A percentile compares a stretch with the other conserved stretches of the same genome.
Evolutionary conservation across 768 basidiomycete genomes (phyloP).

Genomic region (Boletus rubropictus): DNA sequence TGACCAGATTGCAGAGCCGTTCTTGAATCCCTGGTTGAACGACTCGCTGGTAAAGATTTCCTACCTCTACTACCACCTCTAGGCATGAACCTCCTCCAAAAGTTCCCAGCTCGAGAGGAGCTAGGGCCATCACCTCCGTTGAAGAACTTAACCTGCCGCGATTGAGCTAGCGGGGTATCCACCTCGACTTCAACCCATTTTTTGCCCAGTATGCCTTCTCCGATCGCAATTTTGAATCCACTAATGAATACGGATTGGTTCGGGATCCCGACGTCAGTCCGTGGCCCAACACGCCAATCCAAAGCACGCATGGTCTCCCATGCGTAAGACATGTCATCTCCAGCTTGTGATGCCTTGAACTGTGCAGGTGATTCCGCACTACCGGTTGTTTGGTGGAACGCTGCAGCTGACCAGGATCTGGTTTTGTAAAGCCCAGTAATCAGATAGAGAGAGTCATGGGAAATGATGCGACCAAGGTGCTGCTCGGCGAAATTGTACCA

Average conservation of each 20-base stretch:
- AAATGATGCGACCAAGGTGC: slow-evolving; percentile 7
- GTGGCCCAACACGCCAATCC: slow-evolving; percentile 16
- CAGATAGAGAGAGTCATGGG: slow-evolving; percentile 19
- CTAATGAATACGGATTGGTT: slow-evolving; percentile 27
- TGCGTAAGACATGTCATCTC: slow-evolving; percentile 3
- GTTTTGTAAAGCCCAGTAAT: slow-evolving; percentile 15
- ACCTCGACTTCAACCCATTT: slow-evolving; percentile 2
- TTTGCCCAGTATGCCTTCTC: background rate
- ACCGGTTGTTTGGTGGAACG: slow-evolving; percentile 1
- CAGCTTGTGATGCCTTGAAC: slow-evolving; percentile 13
- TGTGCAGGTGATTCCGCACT: background rate
- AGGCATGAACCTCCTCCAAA: slow-evolving; percentile 3
- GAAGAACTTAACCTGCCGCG: background rate
- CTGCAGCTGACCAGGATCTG: slow-evolving; percentile 26
- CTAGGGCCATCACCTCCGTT: background rate
- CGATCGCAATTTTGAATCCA: slow-evolving; percentile 21
- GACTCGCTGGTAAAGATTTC: background rate
- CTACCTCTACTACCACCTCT: background rate
- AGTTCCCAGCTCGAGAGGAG: background rate
- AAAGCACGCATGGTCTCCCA: slow-evolving; percentile 11
- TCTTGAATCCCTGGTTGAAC: background rate
- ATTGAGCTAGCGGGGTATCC: background rate
- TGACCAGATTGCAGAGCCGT: background rate
- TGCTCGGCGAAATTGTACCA: slow-evolving; percentile 27
- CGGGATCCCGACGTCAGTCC: background rate